Evolutionary conservation across 2,329 filamentous ascomycete species (phyloP), one percentile per base, ranked within the genome.

Genomic region (Cadophora malorum): DNA sequence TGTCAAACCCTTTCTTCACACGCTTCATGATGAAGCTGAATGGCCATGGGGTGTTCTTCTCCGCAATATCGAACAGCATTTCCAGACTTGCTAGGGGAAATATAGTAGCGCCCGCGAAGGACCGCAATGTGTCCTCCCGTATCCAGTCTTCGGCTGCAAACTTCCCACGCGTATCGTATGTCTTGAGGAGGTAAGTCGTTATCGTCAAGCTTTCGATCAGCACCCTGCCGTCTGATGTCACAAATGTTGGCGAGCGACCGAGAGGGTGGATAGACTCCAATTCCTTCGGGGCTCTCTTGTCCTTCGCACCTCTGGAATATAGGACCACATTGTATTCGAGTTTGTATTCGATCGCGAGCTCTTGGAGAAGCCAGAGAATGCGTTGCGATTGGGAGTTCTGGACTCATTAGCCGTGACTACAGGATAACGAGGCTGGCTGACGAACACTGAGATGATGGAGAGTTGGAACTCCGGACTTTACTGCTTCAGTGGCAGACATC

Each of bases 161-260:
- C 50, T 68, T 72, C 5, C 74, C 72, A 3, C 55, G 47, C 0
- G 67, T 73, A 64, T 79, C 78, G 67, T 78, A 79, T 19, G 72
- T 77, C 3, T 72, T 67, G 33, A 79, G 72, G 16, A 79, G 70
- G 66, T 79, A 79, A 21, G 72, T 73, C 0, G 71, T 70, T 25
- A 79, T 78, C 16, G 75, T 74, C 23, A 72, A 63, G n/a, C 71
- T 73, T 67, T 79, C 78, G n/a, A 74, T 70, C 45, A 79, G 72
- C 7, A 71, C 63, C 33, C 72, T 64, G 2, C 74, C 75, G 45
- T 75, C 74, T n/a, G 69, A 67, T 25, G 76, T 76, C 50, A 76
- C 71, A 72, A 97, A 81, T 55, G 93, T 81, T 0, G 94, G 94
- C 0, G 92, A 93, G 78, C 96, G 97, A 72, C 94, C 94, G 3